These are phyloP conservation scores for Boletus coccyginus DNA, from an alignment of 768 basidiomycete species.

Conservation along the genomic window DNA sequence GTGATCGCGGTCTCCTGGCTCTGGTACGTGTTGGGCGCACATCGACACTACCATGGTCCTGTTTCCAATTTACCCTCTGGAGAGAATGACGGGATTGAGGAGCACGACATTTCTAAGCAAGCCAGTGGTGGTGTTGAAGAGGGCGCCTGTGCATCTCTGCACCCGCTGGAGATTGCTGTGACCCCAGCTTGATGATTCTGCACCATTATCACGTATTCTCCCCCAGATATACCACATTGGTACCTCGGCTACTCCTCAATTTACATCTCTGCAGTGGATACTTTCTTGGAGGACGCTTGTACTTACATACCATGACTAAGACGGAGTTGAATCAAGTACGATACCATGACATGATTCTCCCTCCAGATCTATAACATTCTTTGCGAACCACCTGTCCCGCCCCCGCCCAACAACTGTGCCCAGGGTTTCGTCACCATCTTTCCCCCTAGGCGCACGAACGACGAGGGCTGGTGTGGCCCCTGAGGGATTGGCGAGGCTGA, in stretches of 20 bases:
- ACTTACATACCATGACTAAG: neutral
- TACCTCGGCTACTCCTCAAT: neutral
- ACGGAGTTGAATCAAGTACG: neutral
- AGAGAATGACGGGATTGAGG: neutral
- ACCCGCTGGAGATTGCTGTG: neutral
- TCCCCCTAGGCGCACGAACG: no score
- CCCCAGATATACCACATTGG: neutral
- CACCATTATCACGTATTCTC: neutral
- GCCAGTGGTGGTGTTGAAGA: neutral
- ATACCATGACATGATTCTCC: neutral
- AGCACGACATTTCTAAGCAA: slow-evolving; percentile 4
- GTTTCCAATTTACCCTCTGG: slow-evolving; percentile 43
- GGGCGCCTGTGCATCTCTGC: neutral
- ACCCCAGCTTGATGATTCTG: no score
- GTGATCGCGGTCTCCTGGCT: slow-evolving; percentile 30
- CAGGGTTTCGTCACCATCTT: no score
- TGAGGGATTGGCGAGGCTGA: no score
- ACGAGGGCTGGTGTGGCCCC: no score
- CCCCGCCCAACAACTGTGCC: no score
- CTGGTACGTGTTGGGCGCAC: slow-evolving; percentile 55
- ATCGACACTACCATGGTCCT: slow-evolving; percentile 58
- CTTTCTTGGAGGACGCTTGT: neutral
- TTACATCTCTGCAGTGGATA: neutral
- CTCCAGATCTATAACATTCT: no score
- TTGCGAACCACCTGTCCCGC: no score